Percentiles rank a stretch among this genome's conserved stretches.
These are phyloP conservation scores for Domatiomyces catenatus DNA, from an alignment of 2,329 filamentous ascomycete species.

Conservation along the genomic window DNA sequence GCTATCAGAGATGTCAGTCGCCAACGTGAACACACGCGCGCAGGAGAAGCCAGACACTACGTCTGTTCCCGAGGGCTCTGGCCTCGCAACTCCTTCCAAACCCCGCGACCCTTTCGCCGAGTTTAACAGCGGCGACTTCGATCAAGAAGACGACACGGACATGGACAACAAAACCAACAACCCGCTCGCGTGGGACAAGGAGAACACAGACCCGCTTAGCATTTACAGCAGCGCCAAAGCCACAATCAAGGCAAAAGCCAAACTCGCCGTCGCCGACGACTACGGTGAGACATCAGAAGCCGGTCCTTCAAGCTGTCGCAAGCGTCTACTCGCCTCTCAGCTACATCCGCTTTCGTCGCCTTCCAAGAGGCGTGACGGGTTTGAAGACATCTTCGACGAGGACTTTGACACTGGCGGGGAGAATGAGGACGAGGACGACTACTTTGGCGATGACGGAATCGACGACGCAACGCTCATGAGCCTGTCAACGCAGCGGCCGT, in stretches of 20 bases:
- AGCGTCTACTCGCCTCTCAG: not conserved
- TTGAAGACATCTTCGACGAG: not conserved
- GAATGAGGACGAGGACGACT: not conserved
- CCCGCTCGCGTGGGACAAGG: not conserved
- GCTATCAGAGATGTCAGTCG: not conserved
- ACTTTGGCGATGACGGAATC: not conserved
- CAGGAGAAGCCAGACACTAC: not conserved
- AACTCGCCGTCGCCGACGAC: not conserved
- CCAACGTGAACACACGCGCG: not conserved
- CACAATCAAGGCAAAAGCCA: not conserved
- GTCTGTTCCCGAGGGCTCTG: not conserved
- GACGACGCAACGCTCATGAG: not conserved
- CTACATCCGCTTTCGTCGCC: not conserved
- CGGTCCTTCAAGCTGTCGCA: not conserved
- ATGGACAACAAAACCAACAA: constrained; percentile 7
- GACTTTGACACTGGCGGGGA: not conserved
- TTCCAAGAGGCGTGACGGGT: not conserved
- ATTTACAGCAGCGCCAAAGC: not conserved
- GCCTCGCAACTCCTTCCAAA: not conserved
- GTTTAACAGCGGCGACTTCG: not conserved
- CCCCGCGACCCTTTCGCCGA: not conserved
- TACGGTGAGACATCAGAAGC: not conserved
- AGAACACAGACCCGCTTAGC: not conserved
- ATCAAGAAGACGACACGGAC: not conserved
- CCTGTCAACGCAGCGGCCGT: not conserved